These are phyloP conservation scores for Zangia roseola DNA, from an alignment of 768 basidiomycete species.

Conservation along the genomic window DNA sequence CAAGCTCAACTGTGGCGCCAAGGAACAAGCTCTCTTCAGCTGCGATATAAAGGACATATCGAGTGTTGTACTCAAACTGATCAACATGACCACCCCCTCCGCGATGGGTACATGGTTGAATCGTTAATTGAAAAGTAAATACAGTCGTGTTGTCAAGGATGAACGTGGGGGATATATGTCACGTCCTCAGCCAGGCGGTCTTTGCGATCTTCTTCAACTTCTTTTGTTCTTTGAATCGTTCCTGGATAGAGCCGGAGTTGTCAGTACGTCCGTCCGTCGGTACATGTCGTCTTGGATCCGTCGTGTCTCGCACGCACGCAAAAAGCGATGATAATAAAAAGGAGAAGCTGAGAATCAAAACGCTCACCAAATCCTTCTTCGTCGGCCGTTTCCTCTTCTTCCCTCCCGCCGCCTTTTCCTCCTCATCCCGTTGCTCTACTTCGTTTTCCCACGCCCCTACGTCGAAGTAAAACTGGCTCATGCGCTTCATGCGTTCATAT, in stretches of 20 bases:
- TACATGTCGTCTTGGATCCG: conserved; percentile 17
- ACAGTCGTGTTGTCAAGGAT: not conserved
- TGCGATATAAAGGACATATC: no score
- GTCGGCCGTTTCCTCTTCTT: conserved; percentile 77
- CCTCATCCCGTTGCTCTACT: conserved; percentile 46
- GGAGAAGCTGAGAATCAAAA: conserved; percentile 4
- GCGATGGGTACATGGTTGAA: no score
- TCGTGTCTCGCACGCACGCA: conserved; percentile 21
- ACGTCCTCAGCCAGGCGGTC: conserved; percentile 81
- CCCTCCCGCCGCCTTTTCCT: conserved; percentile 51
- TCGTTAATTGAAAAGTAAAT: no score
- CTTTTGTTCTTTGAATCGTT: conserved; percentile 84
- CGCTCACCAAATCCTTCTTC: conserved; percentile 81
- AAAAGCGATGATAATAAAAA: conserved; percentile 16
- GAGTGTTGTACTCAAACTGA: no score
- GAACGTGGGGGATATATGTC: conserved; percentile 1
- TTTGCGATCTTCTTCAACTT: conserved; percentile 80
- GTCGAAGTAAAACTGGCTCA: conserved; percentile 89
- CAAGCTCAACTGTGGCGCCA: no score
- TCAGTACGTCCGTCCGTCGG: conserved; percentile 27
- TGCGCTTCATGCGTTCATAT: conserved; percentile 72
- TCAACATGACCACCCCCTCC: no score
- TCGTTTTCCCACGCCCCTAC: conserved; percentile 77
- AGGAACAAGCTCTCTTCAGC: no score
- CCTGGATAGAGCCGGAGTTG: conserved; percentile 42